A percentile compares a stretch with the other conserved stretches of the same genome.
Conservation (phyloP, 1,284 basidiomycete genomes). For the Ceraceosorus bombacis region DNA sequence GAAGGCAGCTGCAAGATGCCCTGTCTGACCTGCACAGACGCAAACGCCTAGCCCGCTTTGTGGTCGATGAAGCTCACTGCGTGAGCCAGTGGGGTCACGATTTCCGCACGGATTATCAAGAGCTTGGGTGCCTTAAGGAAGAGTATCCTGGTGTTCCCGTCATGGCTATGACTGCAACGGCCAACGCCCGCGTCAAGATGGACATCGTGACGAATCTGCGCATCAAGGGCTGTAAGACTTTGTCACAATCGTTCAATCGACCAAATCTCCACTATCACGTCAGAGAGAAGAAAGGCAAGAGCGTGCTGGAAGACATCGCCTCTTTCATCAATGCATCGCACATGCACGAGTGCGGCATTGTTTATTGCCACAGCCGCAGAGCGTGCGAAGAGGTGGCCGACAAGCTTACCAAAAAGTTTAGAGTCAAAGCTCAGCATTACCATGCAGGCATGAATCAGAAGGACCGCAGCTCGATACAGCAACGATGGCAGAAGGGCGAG, state of each 20-base stretch:
- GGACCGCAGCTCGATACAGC: constrained; percentile 63
- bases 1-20: constrained; percentile 56
- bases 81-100: constrained; percentile 75
- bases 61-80: constrained; percentile 93
- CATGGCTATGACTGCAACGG: constrained; percentile 94
- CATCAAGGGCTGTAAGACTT: constrained; percentile 52
- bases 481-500: constrained; percentile 66
- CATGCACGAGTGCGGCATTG: constrained; percentile 65
- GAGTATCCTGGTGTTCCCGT: constrained; percentile 74
- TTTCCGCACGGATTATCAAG: constrained; percentile 58
- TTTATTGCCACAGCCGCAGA: constrained; percentile 70
- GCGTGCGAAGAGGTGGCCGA: constrained; percentile 73
- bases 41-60: constrained; percentile 71
- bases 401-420: constrained; percentile 57
- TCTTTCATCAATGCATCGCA: constrained; percentile 63
- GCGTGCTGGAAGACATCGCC: constrained; percentile 61
- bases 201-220: constrained; percentile 70
- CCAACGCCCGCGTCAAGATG: constrained; percentile 65
- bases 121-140: constrained; percentile 62
- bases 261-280: constrained; percentile 76
- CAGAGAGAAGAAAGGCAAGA: constrained; percentile 55
- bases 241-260: constrained; percentile 83
- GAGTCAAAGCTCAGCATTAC: constrained; percentile 68
- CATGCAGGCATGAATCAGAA: constrained; percentile 69
- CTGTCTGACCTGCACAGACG: constrained; percentile 58